Percentiles rank a stretch among this genome's conserved stretches.
Conservation (phyloP, 1,284 basidiomycete genomes). For the Cutaneotrichosporon cavernicola region DNA sequence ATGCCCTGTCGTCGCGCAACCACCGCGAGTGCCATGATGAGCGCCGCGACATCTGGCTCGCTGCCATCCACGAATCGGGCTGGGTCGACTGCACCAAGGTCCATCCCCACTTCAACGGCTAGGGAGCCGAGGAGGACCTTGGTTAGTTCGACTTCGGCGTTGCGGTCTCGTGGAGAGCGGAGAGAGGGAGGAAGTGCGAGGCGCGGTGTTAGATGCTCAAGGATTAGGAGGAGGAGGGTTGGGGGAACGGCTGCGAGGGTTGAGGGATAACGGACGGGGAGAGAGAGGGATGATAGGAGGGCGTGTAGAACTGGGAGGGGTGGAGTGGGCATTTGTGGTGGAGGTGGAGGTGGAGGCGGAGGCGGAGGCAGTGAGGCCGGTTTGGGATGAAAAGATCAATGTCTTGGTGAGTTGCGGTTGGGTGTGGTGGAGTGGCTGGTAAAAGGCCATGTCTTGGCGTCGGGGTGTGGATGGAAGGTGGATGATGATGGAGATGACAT, state of each 20-base stretch:
- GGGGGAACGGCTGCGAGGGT: constrained; percentile 29
- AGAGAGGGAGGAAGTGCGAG: constrained; percentile 24
- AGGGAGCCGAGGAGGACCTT: constrained; percentile 39
- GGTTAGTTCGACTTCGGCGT: constrained; percentile 30
- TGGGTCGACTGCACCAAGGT: constrained; percentile 33
- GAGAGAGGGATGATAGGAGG: constrained; percentile 27
- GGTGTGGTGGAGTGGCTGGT: too few relatives aligned
- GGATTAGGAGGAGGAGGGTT: constrained; percentile 34
- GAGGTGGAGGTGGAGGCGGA: neutral
- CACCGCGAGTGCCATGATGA: constrained; percentile 38
- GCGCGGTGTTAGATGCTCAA: constrained; percentile 26
- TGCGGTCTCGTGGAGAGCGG: constrained; percentile 18
- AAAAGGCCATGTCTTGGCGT: too few relatives aligned
- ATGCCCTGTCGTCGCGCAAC: constrained; percentile 34
- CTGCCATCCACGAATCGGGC: constrained; percentile 23
- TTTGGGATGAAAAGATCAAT: too few relatives aligned
- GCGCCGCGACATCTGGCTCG: constrained; percentile 29
- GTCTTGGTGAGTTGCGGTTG: too few relatives aligned
- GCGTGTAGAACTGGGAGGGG: constrained; percentile 31
- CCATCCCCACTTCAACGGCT: constrained; percentile 34
- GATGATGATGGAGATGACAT: neutral
- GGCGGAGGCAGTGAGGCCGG: too few relatives aligned
- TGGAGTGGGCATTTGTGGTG: constrained; percentile 34
- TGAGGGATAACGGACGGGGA: constrained; percentile 29
- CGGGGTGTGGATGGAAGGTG: neutral